Evolutionary conservation across 305 asterid genomes (phyloP).

Genomic region (Fraxinus ornus): DNA sequence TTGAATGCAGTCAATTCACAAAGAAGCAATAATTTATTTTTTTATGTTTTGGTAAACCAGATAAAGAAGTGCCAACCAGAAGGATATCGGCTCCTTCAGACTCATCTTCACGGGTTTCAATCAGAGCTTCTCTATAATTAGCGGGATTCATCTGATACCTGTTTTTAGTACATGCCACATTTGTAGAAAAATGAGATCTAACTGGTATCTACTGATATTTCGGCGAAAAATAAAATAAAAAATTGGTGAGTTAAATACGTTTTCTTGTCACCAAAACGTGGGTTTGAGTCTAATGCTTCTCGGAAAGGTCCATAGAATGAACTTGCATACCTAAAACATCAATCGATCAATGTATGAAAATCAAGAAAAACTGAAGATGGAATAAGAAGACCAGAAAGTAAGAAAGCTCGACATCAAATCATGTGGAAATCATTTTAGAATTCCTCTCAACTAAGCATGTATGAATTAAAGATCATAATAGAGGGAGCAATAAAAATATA

Average conservation of each 20-base stretch:
- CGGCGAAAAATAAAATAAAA: background rate
- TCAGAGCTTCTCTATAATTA: conserved; percentile 84
- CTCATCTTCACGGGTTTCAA: conserved; percentile 83
- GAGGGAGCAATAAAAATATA: background rate
- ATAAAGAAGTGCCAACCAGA: conserved; percentile 50
- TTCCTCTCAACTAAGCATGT: conserved; percentile 8
- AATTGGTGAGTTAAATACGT: conserved; percentile 45
- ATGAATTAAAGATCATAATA: background rate
- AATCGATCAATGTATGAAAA: conserved; percentile 8
- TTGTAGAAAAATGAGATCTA: conserved; percentile 17
- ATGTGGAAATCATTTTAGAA: background rate
- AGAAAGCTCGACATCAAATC: background rate
- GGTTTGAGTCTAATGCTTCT: conserved; percentile 94
- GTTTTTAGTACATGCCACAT: conserved; percentile 22
- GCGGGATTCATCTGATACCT: conserved; percentile 99
- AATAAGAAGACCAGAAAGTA: background rate
- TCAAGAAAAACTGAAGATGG: background rate
- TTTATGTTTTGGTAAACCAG: background rate
- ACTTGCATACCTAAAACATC: conserved; percentile 80
- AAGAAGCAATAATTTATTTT: background rate
- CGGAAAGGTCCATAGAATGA: conserved; percentile 95
- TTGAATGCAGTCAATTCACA: background rate
- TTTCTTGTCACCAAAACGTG: conserved; percentile 97
- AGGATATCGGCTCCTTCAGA: conserved; percentile 98
- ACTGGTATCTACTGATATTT: conserved; percentile 4